Evolutionary conservation across 495 filamentous ascomycete genomes (phyloP), one percentile per base, ranked within the genome.

Genomic region (Aspergillus diversus): DNA sequence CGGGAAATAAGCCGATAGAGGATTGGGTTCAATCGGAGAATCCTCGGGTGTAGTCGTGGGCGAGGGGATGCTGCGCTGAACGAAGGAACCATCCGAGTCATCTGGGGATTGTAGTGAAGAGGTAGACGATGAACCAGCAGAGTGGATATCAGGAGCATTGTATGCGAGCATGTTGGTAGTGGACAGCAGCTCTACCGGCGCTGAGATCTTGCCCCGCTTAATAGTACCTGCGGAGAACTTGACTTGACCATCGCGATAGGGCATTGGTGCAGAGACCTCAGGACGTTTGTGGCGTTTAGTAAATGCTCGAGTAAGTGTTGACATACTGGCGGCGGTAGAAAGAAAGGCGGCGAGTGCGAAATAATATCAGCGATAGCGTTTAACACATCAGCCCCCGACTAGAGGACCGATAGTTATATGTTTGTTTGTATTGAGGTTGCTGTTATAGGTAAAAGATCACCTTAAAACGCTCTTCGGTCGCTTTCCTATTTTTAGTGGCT

Each of bases 121-220:
- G 8, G 83, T 79, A 0, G 89, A 87, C 1, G 85, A 82, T 0
- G 83, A 77, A 33, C 80, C 75, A 62, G 80, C 80, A 58, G 81
- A 84, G 66, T 79, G 83, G 65, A 92, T 83, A 71, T 92, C 89
- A 32, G 95, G 96, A 11, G 95, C 93, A 69, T 93, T 93, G 82
- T 95, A 97, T 16, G 91, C 90, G 16, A 97, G 88, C 87, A 93
- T 92, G 73, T 98, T 99, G 61, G 96, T 98, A 5, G 96, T 97
- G 17, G 94, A 96, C 33, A 97, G 76, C 49, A 99, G 81, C 73
- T 91, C 88, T 51, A 97, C 82, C 3, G 95, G 95, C 11, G 83
- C 85, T 17, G 95, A 99, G 70, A 99, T 99, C 78, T 95, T 81
- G 66, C 75, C 76, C 42, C 82, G 81, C 55, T 81, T 80, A 68